phyloP scores from a whole-genome alignment of 495 filamentous ascomycete species.

The Neurospora hispaniola region DNA sequence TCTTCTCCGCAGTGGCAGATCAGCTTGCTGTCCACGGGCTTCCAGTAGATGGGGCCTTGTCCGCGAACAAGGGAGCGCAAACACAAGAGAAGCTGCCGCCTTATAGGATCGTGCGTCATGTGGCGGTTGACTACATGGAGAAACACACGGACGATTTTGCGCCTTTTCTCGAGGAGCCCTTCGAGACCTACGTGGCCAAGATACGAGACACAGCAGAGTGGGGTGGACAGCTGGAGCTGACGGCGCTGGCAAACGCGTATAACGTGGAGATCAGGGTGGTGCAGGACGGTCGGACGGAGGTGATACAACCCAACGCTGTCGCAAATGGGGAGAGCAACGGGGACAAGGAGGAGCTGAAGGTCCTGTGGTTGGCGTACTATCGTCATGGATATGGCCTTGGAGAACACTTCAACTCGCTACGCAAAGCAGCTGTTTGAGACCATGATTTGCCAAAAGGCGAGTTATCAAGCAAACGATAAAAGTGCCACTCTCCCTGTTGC shows the following conservation, averaged over 20 bases:
- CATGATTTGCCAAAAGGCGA: not conserved
- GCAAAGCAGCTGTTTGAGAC: slow-evolving; percentile 29
- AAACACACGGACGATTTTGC: slow-evolving; percentile 43
- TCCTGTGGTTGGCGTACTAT: slow-evolving; percentile 91
- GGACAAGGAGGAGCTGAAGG: slow-evolving; percentile 21
- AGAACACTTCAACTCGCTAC: slow-evolving; percentile 92
- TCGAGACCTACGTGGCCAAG: slow-evolving; percentile 62
- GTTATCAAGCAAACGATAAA: not conserved
- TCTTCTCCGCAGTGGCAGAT: slow-evolving; percentile 89
- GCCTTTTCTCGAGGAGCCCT: slow-evolving; percentile 66
- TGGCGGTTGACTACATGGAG: slow-evolving; percentile 48
- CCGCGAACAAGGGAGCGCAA: slow-evolving; percentile 8
- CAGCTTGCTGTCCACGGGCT: slow-evolving; percentile 49
- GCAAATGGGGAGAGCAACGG: slow-evolving; percentile 12
- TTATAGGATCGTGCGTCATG: slow-evolving; percentile 44
- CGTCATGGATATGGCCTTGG: slow-evolving; percentile 83
- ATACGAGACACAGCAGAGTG: slow-evolving; percentile 88
- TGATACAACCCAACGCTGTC: slow-evolving; percentile 45
- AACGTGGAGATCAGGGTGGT: slow-evolving; percentile 75
- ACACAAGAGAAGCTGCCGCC: slow-evolving; percentile 13
- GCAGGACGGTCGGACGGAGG: slow-evolving; percentile 72
- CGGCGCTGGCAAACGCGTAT: slow-evolving; percentile 76
- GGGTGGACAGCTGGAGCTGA: slow-evolving; percentile 86
- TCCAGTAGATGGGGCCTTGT: slow-evolving; percentile 12
- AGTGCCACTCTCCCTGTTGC: not conserved